A percentile compares a stretch with the other conserved stretches of the same genome.
Evolutionary conservation across 257 asterid species (phyloP).

Genomic region (Nyctanthes arbortristis): DNA sequence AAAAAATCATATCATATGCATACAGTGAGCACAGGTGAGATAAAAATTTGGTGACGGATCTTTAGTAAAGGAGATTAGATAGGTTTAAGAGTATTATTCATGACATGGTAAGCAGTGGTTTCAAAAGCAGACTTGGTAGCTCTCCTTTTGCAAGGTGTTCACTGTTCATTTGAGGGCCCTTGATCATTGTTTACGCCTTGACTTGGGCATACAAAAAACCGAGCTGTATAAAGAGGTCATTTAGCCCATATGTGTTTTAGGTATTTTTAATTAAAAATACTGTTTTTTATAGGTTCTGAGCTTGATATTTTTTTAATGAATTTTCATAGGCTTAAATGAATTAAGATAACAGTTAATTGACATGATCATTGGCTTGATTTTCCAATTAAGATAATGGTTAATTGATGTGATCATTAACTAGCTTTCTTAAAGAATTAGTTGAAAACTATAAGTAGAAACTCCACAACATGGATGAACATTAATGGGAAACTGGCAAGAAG

Average conservation of each 20-base stretch:
- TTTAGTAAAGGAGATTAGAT: not conserved
- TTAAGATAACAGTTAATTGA: no score
- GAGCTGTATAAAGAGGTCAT: no score
- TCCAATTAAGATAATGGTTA: no score
- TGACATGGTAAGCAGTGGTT: not conserved
- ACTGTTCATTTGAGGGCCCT: no score
- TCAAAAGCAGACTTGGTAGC: not conserved
- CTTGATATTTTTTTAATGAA: not conserved
- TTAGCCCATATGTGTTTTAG: no score
- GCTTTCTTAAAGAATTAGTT: not conserved
- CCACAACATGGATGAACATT: not conserved
- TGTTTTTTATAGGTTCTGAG: not conserved
- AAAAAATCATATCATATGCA: not conserved
- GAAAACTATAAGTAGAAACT: not conserved
- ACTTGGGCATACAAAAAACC: no score
- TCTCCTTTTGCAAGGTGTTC: not conserved
- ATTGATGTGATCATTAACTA: not conserved
- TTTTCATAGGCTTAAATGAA: not conserved
- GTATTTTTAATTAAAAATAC: no score
- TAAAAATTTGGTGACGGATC: not conserved
- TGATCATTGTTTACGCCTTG: no score
- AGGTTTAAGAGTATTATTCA: not conserved
- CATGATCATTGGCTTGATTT: no score
- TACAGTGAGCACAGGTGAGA: not conserved
- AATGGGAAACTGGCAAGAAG: no score